phyloP scores from a whole-genome alignment of 1,139 yeast species.

The Hanseniaspora sp. region DNA sequence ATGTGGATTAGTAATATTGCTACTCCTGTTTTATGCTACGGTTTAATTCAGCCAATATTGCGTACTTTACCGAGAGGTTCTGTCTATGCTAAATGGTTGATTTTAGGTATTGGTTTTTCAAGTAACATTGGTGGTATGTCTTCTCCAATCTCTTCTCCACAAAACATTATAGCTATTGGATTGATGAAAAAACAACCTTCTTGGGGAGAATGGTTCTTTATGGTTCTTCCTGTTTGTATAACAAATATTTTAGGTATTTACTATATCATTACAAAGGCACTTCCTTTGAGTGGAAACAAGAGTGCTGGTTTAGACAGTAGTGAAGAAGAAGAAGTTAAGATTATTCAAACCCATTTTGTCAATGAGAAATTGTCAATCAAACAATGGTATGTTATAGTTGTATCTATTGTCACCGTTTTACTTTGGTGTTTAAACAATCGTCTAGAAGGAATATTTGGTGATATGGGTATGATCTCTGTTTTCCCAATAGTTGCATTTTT shows the following conservation, averaged over 20 bases:
- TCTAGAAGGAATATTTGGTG: conserved; percentile 63
- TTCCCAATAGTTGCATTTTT: conserved; percentile 75
- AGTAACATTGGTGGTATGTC: conserved; percentile 94
- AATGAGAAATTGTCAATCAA: conserved; percentile 58
- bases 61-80: conserved; percentile 72
- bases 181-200: conserved; percentile 83
- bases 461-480: conserved; percentile 78
- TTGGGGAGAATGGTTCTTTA: conserved; percentile 90
- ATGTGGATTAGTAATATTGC: conserved; percentile 98
- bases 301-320: background rate
- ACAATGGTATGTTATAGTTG: conserved; percentile 58
- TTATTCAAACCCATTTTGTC: conserved; percentile 49
- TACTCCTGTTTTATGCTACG: conserved; percentile 83
- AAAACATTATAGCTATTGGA: conserved; percentile 78
- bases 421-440: conserved; percentile 78
- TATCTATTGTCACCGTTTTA: conserved; percentile 59
- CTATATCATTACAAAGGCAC: conserved; percentile 56
- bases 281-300: conserved; percentile 36
- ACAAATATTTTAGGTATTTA: conserved; percentile 57
- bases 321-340: conserved; percentile 39
- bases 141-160: conserved; percentile 93
- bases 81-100: conserved; percentile 68
- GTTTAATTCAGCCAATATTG: conserved; percentile 78
- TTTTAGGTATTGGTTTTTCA: conserved; percentile 82
- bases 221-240: conserved; percentile 67